Evolutionary conservation across 2,329 filamentous ascomycete genomes (phyloP).

Genomic region (Tolypocladium guangdongense): DNA sequence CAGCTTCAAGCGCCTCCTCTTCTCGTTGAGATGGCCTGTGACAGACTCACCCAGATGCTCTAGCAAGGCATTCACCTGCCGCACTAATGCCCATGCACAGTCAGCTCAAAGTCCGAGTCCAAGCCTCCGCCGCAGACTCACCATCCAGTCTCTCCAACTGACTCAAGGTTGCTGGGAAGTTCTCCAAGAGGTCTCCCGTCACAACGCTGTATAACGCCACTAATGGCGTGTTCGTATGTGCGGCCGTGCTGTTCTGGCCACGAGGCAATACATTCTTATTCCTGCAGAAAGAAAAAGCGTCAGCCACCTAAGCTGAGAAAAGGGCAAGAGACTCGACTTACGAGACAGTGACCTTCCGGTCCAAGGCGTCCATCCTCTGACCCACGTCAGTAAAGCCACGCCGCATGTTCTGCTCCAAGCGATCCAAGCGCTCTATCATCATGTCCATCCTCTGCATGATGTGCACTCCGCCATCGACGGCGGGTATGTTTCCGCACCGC

Average conservation of each 20-base stretch:
- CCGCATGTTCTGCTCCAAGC: not conserved
- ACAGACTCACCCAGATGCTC: not conserved
- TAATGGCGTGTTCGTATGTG: not conserved
- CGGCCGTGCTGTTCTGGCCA: not conserved
- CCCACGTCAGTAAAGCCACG: not conserved
- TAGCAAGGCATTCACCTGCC: not conserved
- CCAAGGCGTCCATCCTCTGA: not conserved
- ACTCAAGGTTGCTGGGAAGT: not conserved
- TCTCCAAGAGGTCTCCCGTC: not conserved
- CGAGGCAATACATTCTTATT: no score
- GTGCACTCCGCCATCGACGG: not conserved
- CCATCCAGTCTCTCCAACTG: not conserved
- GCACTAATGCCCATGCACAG: no score
- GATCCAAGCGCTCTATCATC: not conserved
- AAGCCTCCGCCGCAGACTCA: not conserved
- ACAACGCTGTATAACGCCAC: not conserved
- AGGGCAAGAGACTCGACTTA: not conserved
- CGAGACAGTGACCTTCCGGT: not conserved
- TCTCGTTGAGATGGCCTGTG: not conserved
- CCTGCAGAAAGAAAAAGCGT: not conserved
- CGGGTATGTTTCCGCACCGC: not conserved
- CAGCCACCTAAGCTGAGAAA: not conserved
- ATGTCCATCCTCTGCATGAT: not conserved
- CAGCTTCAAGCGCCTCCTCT: not conserved
- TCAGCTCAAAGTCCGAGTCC: no score